phyloP scores from a whole-genome alignment of 768 basidiomycete species.

The Hydnum rufescens region DNA sequence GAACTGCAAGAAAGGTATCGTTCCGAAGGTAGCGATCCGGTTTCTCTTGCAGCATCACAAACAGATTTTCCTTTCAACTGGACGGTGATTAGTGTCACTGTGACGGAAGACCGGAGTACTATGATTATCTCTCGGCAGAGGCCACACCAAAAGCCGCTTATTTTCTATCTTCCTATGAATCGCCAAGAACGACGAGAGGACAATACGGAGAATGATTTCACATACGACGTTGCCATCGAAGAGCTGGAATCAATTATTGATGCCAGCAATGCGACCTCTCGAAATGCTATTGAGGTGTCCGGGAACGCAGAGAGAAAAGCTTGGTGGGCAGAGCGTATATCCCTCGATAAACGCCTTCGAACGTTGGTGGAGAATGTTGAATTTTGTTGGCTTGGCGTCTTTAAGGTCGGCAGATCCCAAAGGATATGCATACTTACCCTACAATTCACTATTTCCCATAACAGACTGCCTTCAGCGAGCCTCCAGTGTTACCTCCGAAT shows the following conservation, averaged over 20 bases:
- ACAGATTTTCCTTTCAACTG: slow-evolving; percentile 42
- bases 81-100: slow-evolving; percentile 65
- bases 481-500: slow-evolving; percentile 24
- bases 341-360: slow-evolving; percentile 57
- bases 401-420: slow-evolving; percentile 46
- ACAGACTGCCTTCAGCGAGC: slow-evolving; percentile 44
- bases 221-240: slow-evolving; percentile 47
- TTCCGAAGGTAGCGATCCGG: slow-evolving; percentile 19
- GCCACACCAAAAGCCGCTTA: slow-evolving; percentile 36
- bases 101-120: slow-evolving; percentile 66
- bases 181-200: slow-evolving; percentile 60
- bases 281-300: slow-evolving; percentile 49
- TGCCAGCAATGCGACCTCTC: slow-evolving; percentile 58
- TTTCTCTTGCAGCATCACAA: slow-evolving; percentile 25
- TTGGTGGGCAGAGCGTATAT: slow-evolving; percentile 76
- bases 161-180: slow-evolving; percentile 73
- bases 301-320: slow-evolving; percentile 40
- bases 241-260: slow-evolving; percentile 67
- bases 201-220: slow-evolving; percentile 42
- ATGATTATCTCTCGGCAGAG: slow-evolving; percentile 71
- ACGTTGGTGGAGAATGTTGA: slow-evolving; percentile 70
- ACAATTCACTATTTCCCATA: background rate
- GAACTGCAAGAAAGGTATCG: slow-evolving; percentile 34
- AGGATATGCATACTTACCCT: background rate
- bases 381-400: slow-evolving; percentile 91